Conservation (phyloP, 768 basidiomycete genomes). For the Collybia mongolica region DNA sequence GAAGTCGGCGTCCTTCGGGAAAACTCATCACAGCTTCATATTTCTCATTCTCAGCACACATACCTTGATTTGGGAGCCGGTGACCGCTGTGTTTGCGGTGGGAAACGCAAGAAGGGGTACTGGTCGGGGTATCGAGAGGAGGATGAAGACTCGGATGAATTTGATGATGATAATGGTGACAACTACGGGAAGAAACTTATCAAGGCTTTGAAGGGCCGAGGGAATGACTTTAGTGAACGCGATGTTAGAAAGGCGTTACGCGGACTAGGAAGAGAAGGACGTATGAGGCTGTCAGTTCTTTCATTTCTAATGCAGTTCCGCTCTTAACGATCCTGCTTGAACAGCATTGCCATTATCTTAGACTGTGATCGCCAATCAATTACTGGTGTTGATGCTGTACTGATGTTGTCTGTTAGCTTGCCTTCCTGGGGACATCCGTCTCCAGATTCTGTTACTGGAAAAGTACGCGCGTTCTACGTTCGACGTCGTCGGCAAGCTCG, state of each 20-base stretch:
- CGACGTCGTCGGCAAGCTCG: constrained; percentile 74
- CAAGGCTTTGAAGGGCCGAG: constrained; percentile 49
- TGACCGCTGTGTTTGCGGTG: constrained; percentile 53
- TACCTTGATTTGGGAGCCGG: constrained; percentile 23
- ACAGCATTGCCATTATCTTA: constrained; percentile 59
- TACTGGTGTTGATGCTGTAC: background rate
- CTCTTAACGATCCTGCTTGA: constrained; percentile 4
- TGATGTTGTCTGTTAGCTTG: constrained; percentile 44
- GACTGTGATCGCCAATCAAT: constrained; percentile 41
- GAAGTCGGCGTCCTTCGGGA: constrained; percentile 68
- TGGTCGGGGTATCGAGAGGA: constrained; percentile 69
- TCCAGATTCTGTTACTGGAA: constrained; percentile 82
- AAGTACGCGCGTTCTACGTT: constrained; percentile 83
- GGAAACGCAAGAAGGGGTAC: constrained; percentile 60
- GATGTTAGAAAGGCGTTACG: constrained; percentile 67
- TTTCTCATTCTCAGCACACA: constrained; percentile 16
- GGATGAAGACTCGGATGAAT: constrained; percentile 44
- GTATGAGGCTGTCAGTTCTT: constrained; percentile 68
- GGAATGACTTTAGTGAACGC: constrained; percentile 65
- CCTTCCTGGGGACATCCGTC: constrained; percentile 80
- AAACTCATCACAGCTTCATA: constrained; percentile 23
- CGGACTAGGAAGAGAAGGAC: constrained; percentile 59
- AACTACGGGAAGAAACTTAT: constrained; percentile 31
- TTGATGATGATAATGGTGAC: constrained; percentile 33
- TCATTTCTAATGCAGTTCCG: background rate